Evolutionary conservation across 73 alveolate genomes (phyloP).

Genomic region (Tetrahymena borealis): DNA sequence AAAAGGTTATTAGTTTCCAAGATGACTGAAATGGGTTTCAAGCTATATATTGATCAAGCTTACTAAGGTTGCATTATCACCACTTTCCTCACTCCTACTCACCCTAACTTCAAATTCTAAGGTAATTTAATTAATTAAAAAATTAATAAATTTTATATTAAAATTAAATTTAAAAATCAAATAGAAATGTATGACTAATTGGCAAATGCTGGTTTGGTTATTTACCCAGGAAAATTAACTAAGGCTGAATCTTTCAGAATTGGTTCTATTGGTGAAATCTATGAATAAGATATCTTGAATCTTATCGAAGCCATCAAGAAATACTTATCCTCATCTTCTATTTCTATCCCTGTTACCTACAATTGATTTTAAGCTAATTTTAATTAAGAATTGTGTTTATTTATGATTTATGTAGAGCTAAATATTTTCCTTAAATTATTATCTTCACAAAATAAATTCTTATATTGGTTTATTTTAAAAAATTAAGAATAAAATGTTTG

Average conservation of each 20-base stretch:
- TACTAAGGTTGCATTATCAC: constrained; percentile 46
- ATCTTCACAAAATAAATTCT: no score
- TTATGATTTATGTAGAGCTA: no score
- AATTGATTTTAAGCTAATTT: neutral
- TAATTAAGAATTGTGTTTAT: no score
- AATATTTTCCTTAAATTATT: no score
- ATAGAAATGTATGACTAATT: constrained; percentile 49
- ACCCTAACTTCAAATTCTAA: constrained; percentile 46
- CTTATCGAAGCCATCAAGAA: neutral
- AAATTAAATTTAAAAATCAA: neutral
- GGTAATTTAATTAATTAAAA: neutral
- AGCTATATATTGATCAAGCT: constrained; percentile 28
- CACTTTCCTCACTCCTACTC: constrained; percentile 36
- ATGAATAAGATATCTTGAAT: neutral
- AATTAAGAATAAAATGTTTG: no score
- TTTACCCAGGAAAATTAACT: constrained; percentile 64
- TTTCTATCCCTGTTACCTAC: neutral
- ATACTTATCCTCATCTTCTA: neutral
- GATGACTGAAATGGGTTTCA: constrained; percentile 40
- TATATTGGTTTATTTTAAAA: no score
- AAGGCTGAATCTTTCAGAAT: constrained; percentile 62
- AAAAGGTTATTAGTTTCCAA: constrained; percentile 2
- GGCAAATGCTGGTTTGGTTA: constrained; percentile 34
- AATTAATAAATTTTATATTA: neutral
- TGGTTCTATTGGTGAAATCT: constrained; percentile 58